Base-by-base conservation (phyloP, 1,284 basidiomycete genomes). In the Ganoderma lucidum region DNA sequence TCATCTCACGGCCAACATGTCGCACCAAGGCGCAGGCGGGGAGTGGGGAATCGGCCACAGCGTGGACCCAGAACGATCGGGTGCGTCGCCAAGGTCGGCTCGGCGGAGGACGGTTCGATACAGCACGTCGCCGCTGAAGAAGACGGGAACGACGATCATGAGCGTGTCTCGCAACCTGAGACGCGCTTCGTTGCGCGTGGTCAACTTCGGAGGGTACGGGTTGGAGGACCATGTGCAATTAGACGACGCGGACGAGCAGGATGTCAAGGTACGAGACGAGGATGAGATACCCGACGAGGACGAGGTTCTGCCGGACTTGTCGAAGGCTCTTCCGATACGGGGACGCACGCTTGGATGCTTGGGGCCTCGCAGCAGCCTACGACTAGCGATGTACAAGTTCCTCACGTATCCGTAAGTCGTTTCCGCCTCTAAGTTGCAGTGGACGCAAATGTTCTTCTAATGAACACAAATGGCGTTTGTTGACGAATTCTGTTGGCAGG, bases 281-380 rank as follows among this genome's bases (percentile, higher is more conserved):
- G 74, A 83, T 15, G 81, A 77, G 30, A 64, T 73, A 35, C 74
- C 66, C 63, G 69, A 77, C 60, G 72, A 78, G 32, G 77, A 78
- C 17, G 76, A 84, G 30, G 78, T 81, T 62, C 72, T 85, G 3
- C 83, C 83, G 6, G 87, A 90, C 73, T 75, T 88, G 48, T 81
- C 80, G 39, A 83, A 81, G 71, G 79, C 78, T 9, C 71, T 86
- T 42, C 88, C 88, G 8, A 83, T 97, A 60, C 88, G 95, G 71
- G 96, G 97, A 8, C 86, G 90, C 51, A 95, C 95, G 10, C 82
- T 99, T 58, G 91, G 94, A 10, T 83, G 92, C 67, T 87, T 98
- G 71, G 92, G 93, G 6, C 88, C 93, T 3, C 83, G 86, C 1
- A 96, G 87, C 80, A 81, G 77, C 69, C 67, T 95, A 10, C 87